Evolutionary conservation across 169 alveolate species (phyloP), one percentile per base, ranked within the genome.

Genomic region (Plasmodium gaboni): DNA sequence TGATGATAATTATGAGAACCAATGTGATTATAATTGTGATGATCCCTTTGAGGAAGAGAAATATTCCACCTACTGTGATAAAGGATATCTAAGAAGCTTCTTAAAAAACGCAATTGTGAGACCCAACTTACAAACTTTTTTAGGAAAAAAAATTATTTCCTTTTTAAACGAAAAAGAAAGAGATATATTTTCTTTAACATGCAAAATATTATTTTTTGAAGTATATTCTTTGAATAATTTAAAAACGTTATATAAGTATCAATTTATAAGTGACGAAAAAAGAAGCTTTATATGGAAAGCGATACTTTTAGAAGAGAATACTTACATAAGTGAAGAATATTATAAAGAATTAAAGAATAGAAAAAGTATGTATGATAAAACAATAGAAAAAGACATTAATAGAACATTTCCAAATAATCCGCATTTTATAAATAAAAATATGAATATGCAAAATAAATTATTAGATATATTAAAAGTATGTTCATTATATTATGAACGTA

Each of bases 141-240:
- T 76, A 2, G 88, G 88, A 32, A 76, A 69, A 19, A 76, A 55
- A 42, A 61, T 76, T 5, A 76, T 76, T 24, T 76, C 88, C 2
- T 76, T 76, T 61, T 53, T 76, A n/a, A 76, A 76, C 15, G 88
- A 76, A 48, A 64, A 64, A 59, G 88, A 76, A 76, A 76, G 88
- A 57, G 24, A 64, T 51, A 76, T 44, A 26, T 46, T 61, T 13
- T 76, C 88, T 5, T 44, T 76, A 53, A 13, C 76, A 17, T 76
- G 88, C 44, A 76, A 76, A 55, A 50, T 76, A 2, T 57, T 76
- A 57, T 76, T 76, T 64, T 61, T 76, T 55, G 88, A 76, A 63
- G 73, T 67, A 2, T 55, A 76, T 55, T 76, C 88, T 10, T 7
- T 76, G 44, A 53, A 57, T 15, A 76, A 76, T 50, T 65, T 76